A percentile compares a stretch with the other conserved stretches of the same genome.
Evolutionary conservation across 2,329 filamentous ascomycete species (phyloP).

Genomic region (Sporothrix euskadiensis): DNA sequence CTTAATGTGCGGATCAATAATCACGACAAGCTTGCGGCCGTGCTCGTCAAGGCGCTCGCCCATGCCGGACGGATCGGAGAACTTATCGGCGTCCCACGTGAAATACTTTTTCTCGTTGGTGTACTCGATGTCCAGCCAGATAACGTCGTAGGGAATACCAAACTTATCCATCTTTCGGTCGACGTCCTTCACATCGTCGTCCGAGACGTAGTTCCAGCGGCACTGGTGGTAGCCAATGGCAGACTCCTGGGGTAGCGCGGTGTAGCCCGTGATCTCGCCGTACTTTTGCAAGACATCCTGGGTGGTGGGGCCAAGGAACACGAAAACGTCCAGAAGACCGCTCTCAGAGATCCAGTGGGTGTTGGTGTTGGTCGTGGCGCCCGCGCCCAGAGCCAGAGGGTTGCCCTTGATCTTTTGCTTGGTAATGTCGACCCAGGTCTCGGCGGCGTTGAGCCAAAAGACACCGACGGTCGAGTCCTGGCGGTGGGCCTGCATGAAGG

Average conservation of each 20-base stretch:
- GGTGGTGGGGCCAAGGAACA: constrained; percentile 88
- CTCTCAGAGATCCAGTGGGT: constrained; percentile 97
- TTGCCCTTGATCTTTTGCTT: constrained; percentile 75
- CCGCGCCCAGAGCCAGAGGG: constrained; percentile 71
- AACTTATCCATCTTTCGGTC: constrained; percentile 94
- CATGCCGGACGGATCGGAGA: constrained; percentile 84
- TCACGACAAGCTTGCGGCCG: constrained; percentile 85
- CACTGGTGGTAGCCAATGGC: constrained; percentile 95
- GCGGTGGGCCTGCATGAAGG: constrained; percentile 95
- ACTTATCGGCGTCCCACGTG: constrained; percentile 89
- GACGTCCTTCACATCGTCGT: constrained; percentile 95
- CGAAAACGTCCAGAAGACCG: constrained; percentile 86
- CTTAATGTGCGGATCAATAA: constrained; percentile 98
- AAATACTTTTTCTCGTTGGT: constrained; percentile 98
- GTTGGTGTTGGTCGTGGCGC: constrained; percentile 71
- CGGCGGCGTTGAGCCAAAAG: constrained; percentile 95
- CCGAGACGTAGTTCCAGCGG: constrained; percentile 97
- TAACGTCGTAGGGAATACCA: constrained; percentile 96
- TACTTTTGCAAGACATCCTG: constrained; percentile 80
- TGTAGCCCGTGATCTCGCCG: constrained; percentile 86
- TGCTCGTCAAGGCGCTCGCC: constrained; percentile 81
- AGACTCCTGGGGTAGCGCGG: constrained; percentile 88
- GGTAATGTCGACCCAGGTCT: constrained; percentile 95
- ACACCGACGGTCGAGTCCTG: constrained; percentile 92
- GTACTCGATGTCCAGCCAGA: constrained; percentile 98